These are phyloP conservation scores for Nannizziopsis barbatae DNA, from an alignment of 2,329 filamentous ascomycete genomes.

Conservation along the genomic window DNA sequence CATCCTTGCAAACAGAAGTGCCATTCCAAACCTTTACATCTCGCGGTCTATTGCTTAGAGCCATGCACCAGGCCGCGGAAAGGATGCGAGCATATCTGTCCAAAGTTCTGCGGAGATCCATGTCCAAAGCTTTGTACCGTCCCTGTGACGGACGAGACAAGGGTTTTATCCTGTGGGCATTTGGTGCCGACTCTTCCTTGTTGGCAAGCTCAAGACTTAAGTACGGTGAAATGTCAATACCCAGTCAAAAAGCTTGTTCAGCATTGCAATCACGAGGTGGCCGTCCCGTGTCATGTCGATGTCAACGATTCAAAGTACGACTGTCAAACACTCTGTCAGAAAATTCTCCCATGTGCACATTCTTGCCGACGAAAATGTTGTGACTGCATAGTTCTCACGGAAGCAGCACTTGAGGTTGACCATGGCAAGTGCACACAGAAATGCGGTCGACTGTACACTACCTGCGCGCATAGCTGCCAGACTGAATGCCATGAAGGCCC, in stretches of 20 bases:
- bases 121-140: slow-evolving; percentile 7
- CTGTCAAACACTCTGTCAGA: slow-evolving; percentile 42
- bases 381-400: slow-evolving; percentile 36
- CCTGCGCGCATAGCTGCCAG: slow-evolving; percentile 9
- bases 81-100: no score
- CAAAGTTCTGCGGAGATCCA: no score
- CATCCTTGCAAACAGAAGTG: no score
- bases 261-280: slow-evolving; percentile 45
- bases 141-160: slow-evolving; percentile 21
- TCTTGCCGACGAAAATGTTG: slow-evolving; percentile 42
- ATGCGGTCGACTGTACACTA: not conserved
- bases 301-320: slow-evolving; percentile 32
- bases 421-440: not conserved
- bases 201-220: slow-evolving; percentile 35
- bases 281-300: slow-evolving; percentile 41
- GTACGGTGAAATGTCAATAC: slow-evolving; percentile 40
- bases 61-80: no score
- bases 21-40: no score
- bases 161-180: slow-evolving; percentile 26
- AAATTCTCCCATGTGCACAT: slow-evolving; percentile 47
- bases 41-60: no score
- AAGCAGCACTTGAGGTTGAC: not conserved
- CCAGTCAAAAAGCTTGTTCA: slow-evolving; percentile 41
- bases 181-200: slow-evolving; percentile 24
- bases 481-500: slow-evolving; percentile 7